Conservation (phyloP, 163 green algal genomes). For the Scenedesmus sp. region DNA sequence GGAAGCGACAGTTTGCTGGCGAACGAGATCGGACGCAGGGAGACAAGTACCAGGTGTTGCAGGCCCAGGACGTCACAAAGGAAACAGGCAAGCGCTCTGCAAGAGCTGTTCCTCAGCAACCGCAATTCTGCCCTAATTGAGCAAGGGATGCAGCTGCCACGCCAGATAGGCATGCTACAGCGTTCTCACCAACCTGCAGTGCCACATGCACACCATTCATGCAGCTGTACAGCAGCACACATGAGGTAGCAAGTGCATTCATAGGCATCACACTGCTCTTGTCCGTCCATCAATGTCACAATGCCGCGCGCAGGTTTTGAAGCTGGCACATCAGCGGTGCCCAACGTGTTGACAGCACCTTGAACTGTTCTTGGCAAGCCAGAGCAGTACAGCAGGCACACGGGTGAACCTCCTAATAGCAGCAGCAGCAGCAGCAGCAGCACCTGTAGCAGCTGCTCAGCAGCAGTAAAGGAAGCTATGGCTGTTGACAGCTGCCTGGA, state of each 20-base stretch:
- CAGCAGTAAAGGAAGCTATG: neutral
- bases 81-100: neutral
- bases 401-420: neutral
- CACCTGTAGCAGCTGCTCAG: neutral
- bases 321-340: neutral
- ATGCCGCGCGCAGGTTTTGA: neutral
- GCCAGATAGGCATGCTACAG: neutral
- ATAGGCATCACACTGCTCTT: neutral
- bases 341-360: neutral
- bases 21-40: neutral
- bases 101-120: too few species aligned
- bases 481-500: conserved; percentile 17
- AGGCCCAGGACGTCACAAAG: neutral
- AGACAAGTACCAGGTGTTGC: neutral
- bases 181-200: neutral
- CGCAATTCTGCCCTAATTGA: too few species aligned
- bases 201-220: neutral
- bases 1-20: neutral
- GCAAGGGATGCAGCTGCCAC: neutral
- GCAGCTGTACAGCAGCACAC: neutral
- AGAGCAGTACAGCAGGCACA: neutral
- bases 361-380: neutral
- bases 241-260: neutral
- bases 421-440: neutral
- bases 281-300: neutral